These are phyloP conservation scores for Sporothrix variecibatus DNA, from an alignment of 2,329 filamentous ascomycete species.

Conservation along the genomic window DNA sequence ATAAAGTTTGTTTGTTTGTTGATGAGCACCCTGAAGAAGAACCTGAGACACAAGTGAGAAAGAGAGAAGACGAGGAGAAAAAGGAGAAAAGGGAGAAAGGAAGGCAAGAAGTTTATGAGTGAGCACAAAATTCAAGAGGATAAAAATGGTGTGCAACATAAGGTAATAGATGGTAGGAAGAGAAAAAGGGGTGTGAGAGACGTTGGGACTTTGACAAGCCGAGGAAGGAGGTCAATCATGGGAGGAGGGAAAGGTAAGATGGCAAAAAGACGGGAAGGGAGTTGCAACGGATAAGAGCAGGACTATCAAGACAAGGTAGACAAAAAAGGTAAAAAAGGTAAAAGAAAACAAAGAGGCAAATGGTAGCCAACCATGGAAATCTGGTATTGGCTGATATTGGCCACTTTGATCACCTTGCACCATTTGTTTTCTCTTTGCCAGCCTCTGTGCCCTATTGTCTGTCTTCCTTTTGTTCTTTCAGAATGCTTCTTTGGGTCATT, in stretches of 20 bases:
- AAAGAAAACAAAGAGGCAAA: slow-evolving; percentile 1
- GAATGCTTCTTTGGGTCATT: slow-evolving; percentile 3
- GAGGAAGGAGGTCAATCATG: neutral
- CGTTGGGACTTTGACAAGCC: neutral
- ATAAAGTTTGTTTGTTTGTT: neutral
- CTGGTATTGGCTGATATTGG: slow-evolving; percentile 1
- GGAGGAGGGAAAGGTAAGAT: slow-evolving; percentile 12
- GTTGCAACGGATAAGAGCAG: neutral
- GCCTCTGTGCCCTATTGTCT: neutral
- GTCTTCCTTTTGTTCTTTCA: neutral
- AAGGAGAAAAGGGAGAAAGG: neutral
- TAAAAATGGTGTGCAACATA: slow-evolving; percentile 24
- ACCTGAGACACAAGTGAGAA: slow-evolving; percentile 20
- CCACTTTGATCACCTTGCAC: neutral
- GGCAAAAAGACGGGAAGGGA: neutral
- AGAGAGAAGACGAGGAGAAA: neutral
- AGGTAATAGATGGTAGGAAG: neutral
- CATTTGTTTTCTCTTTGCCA: neutral
- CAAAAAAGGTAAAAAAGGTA: neutral
- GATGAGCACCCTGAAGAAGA: slow-evolving; percentile 17
- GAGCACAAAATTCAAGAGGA: neutral
- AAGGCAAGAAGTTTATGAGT: neutral
- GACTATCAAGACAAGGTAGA: neutral
- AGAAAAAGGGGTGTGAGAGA: neutral
- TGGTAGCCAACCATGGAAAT: slow-evolving; percentile 9